Percentiles rank a stretch among this genome's conserved stretches.
These are phyloP conservation scores for Tetrahymena thermophila DNA, from an alignment of 73 alveolate species.

Conservation along the genomic window DNA sequence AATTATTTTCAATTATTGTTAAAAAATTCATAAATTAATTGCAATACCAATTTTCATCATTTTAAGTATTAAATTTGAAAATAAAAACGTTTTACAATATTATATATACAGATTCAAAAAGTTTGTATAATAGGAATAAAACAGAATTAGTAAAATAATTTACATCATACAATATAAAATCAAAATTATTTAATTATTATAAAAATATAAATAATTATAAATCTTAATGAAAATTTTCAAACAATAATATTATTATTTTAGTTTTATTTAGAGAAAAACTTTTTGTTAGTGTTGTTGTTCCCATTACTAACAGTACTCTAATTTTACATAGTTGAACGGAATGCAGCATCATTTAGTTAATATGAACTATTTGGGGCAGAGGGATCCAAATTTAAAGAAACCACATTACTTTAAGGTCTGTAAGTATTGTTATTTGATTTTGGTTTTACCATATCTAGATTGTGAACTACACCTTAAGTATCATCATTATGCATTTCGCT, in stretches of 20 bases:
- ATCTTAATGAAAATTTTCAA: background rate
- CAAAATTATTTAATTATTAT: too few relatives aligned
- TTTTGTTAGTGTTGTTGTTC: background rate
- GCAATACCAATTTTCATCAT: too few relatives aligned
- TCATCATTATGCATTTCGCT: background rate
- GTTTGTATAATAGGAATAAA: background rate
- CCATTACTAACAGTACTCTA: background rate
- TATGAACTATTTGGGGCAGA: background rate
- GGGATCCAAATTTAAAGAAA: background rate
- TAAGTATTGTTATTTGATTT: background rate
- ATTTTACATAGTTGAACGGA: background rate
- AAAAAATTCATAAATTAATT: too few relatives aligned
- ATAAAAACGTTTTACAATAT: too few relatives aligned
- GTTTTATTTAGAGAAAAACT: background rate
- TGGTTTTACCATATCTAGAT: background rate
- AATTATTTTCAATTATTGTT: too few relatives aligned
- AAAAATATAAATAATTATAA: too few relatives aligned
- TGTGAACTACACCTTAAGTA: background rate
- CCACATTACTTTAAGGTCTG: background rate
- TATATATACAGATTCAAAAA: background rate
- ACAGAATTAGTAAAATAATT: too few relatives aligned
- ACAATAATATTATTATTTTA: background rate
- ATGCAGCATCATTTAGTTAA: background rate
- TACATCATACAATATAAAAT: too few relatives aligned
- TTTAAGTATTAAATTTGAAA: too few relatives aligned